These are phyloP conservation scores for Sicyos edulis DNA, from an alignment of 306 rosid species.

Conservation along the genomic window DNA sequence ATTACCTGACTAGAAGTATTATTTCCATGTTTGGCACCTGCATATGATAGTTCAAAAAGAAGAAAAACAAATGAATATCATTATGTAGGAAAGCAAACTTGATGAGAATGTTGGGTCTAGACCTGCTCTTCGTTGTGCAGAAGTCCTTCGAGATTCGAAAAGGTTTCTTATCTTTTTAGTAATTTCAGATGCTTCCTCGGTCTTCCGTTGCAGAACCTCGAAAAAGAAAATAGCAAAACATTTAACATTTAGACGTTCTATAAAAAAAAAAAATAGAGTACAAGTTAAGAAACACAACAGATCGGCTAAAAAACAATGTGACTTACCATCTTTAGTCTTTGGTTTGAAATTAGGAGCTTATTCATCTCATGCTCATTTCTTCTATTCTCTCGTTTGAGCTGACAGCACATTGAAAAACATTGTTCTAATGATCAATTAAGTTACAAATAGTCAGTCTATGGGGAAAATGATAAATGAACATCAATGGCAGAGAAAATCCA, in stretches of 20 bases:
- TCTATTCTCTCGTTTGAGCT: conserved; percentile 79
- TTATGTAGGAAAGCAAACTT: background rate
- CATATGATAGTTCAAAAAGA: conserved; percentile 25
- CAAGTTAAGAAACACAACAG: background rate
- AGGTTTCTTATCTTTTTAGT: conserved; percentile 56
- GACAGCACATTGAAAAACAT: conserved; percentile 27
- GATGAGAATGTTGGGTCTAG: conserved; percentile 7
- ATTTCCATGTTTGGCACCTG: conserved; percentile 52
- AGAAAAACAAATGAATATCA: background rate
- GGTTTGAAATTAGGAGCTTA: conserved; percentile 57
- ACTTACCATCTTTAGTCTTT: conserved; percentile 67
- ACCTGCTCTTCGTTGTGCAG: conserved; percentile 48
- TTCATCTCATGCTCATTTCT: conserved; percentile 47
- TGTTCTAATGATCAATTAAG: conserved; percentile 12
- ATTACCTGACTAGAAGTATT: conserved; percentile 51
- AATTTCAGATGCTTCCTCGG: conserved; percentile 66
- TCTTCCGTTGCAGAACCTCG: conserved; percentile 89
- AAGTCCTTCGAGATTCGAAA: conserved; percentile 58
- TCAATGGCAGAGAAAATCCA: conserved; percentile 15
- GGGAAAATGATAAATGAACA: background rate
- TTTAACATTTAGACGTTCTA: background rate
- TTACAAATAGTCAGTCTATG: background rate
- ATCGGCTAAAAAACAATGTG: background rate
- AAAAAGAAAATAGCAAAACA: background rate
- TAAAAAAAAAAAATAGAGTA: background rate